Base-by-base conservation (phyloP, 176 grass and related monocot species). In the Aechmea fasciata region DNA sequence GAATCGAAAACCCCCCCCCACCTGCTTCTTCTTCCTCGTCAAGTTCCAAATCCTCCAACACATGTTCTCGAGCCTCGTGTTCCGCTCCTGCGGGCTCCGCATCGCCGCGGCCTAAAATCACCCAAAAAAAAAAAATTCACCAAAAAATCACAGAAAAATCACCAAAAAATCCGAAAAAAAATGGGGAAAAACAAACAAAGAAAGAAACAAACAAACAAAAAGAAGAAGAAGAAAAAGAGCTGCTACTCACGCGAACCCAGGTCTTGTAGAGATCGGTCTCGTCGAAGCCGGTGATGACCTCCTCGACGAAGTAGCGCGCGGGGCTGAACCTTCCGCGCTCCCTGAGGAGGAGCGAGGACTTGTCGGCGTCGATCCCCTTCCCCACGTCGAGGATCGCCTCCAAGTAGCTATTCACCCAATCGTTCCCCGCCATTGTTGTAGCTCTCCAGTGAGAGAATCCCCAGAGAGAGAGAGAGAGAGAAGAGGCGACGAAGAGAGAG, bases 41-140 rank as follows among this genome's bases (percentile, higher is more conserved):
- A 99, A 86, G 85, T 99, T 99, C 94, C 89, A 97, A 82, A 97
- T 93, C 81, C 94, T 90, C 94, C 94, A 97, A 24, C 89, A 90
- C 94, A 97, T 97, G 76, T 97, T 97, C 77, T 97, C 94, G 48
- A 97, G 86, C 57, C 94, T 80, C 54, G 94, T 97, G 77, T 97
- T 97, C 79, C 94, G 92, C 83, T 97, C 94, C 85, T 97, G 94
- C 67, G 94, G 89, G 19, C 48, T 71, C 47, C 48, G 52, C 55
- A 71, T 52, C 3, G 62, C 8, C 47, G 52, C 3, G 62, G 49
- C 51, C 63, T 41, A 54, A 52, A 52, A 68, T 29, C 25, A 12
- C 9, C 6, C 13, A 65, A 29, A 65, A 57, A 53, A n/a, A n/a
- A n/a, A n/a, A n/a, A n/a, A n/a, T n/a, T n/a, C n/a, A n/a, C 9